A percentile compares a stretch with the other conserved stretches of the same genome.
Evolutionary conservation across 129 eudicot genomes (phyloP).

Genomic region (Deinandra increscens): DNA sequence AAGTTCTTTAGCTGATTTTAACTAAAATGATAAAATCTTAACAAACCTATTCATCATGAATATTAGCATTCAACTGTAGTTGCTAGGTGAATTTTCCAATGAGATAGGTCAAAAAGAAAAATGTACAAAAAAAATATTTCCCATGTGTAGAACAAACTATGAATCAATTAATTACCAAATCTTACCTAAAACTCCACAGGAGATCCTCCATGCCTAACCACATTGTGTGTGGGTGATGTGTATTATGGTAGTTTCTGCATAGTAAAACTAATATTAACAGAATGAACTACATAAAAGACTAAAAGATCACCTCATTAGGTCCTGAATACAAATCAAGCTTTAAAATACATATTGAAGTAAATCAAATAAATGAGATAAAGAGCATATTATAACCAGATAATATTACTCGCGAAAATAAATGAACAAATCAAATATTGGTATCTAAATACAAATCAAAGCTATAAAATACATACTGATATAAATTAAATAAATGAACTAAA

Average conservation of each 20-base stretch:
- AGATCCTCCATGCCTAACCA: conserved; percentile 56
- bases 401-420: no score
- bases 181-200: conserved; percentile 82
- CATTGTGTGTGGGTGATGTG: conserved; percentile 82
- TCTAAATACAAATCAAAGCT: no score
- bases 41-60: conserved; percentile 60
- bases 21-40: no score
- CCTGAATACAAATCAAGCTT: no score
- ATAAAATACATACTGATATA: no score
- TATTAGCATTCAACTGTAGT: conserved; percentile 52
- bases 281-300: background rate
- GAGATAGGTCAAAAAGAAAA: background rate
- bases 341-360: no score
- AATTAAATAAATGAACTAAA: no score
- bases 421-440: no score
- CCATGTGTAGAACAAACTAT: background rate
- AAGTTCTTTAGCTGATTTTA: no score
- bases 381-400: no score
- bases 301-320: conserved; percentile 47
- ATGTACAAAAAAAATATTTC: background rate
- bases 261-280: background rate
- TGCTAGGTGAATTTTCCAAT: background rate
- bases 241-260: conserved; percentile 76
- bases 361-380: no score
- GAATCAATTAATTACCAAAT: conserved; percentile 1